Evolutionary conservation across 2,329 filamentous ascomycete species (phyloP).

Genomic region (Nigrograna mackinnonii): DNA sequence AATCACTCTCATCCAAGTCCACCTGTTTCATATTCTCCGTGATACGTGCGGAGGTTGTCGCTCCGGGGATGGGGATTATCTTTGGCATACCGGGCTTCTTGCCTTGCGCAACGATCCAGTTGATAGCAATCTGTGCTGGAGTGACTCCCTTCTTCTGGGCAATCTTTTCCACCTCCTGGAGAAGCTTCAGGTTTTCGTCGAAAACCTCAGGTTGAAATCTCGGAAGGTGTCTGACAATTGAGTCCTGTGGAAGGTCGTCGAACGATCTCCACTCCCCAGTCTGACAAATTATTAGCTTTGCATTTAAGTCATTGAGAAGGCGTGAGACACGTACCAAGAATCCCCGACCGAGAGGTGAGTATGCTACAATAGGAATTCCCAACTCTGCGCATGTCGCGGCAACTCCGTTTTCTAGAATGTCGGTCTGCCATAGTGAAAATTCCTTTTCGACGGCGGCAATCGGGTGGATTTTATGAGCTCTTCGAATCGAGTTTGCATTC

Average conservation of each 20-base stretch:
- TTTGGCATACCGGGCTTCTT: constrained; percentile 56
- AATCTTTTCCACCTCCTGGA: constrained; percentile 60
- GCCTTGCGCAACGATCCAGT: constrained; percentile 61
- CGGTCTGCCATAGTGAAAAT: constrained; percentile 60
- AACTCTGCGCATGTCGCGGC: constrained; percentile 62
- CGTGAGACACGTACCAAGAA: constrained; percentile 53
- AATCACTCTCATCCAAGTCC: constrained; percentile 49
- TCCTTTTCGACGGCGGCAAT: constrained; percentile 65
- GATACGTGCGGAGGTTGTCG: constrained; percentile 59
- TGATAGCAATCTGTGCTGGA: constrained; percentile 66
- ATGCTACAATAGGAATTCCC: constrained; percentile 69
- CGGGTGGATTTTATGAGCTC: constrained; percentile 56
- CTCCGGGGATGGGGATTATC: constrained; percentile 70
- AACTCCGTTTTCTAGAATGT: constrained; percentile 62
- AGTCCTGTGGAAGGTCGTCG: constrained; percentile 64
- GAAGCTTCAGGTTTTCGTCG: constrained; percentile 66
- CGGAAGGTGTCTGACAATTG: constrained; percentile 52
- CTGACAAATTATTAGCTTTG: constrained; percentile 31
- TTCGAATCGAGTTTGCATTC: constrained; percentile 49
- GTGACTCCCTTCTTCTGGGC: constrained; percentile 64
- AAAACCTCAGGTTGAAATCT: constrained; percentile 69
- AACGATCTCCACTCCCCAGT: constrained; percentile 47
- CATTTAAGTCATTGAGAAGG: constrained; percentile 54
- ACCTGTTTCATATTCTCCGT: constrained; percentile 66
- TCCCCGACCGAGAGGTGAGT: constrained; percentile 70